These are phyloP conservation scores for Mortierella sp. DNA, from an alignment of 371 early-diverging fungal genomes.

Conservation along the genomic window DNA sequence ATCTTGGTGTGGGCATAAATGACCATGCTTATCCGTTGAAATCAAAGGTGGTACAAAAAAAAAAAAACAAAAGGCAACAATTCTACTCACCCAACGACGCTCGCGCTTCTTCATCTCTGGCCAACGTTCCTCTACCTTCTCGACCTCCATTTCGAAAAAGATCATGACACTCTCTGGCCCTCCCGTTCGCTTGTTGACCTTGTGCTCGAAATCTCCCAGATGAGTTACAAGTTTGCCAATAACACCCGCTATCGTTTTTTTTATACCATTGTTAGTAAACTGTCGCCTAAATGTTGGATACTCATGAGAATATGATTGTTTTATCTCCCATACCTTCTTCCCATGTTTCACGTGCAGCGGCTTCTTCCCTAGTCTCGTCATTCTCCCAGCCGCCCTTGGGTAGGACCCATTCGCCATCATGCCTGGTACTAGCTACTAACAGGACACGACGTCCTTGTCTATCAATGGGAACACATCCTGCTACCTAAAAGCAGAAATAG, in stretches of 20 bases:
- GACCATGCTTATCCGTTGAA: too few species aligned
- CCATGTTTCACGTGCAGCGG: conserved; percentile 71
- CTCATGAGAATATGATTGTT: background rate
- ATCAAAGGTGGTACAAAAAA: background rate
- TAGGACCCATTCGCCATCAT: conserved; percentile 70
- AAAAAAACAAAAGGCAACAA: background rate
- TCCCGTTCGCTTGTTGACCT: conserved; percentile 54
- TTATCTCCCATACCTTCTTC: conserved; percentile 67
- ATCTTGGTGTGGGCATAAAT: too few species aligned
- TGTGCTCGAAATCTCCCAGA: conserved; percentile 66
- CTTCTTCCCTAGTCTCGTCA: conserved; percentile 70
- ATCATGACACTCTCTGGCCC: conserved; percentile 63
- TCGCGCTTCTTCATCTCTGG: conserved; percentile 68
- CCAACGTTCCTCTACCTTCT: conserved; percentile 64
- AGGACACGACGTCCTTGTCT: conserved; percentile 63
- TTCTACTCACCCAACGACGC: conserved; percentile 69
- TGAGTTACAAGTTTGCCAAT: conserved; percentile 60
- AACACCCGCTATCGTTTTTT: conserved; percentile 43
- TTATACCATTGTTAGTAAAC: too few species aligned
- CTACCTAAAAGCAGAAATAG: conserved; percentile 57
- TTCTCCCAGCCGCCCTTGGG: conserved; percentile 80
- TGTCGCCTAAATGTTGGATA: background rate
- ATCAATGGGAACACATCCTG: conserved; percentile 72
- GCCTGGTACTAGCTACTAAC: conserved; percentile 68
- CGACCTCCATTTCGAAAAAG: conserved; percentile 71